These are phyloP conservation scores for Hordeum vulgare DNA, from an alignment of 176 grass and related monocot genomes.

Conservation along the genomic window MorexV3_pseudomolecules_assembly NC_058522.1:490611701-490612200, in stretches of 20 bases:
- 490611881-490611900: not conserved
- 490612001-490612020: not conserved
- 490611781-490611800: not conserved
- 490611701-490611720: not conserved
- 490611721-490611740: not conserved
- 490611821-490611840: not conserved
- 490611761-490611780: too few species aligned
- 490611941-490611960: not conserved
- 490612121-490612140: not conserved
- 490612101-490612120: not conserved
- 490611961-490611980: not conserved
- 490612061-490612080: not conserved
- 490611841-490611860: not conserved
- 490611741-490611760: not conserved
- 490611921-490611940: not conserved
- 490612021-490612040: not conserved
- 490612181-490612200: not conserved
- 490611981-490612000: not conserved
- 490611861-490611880: not conserved
- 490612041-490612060: not conserved
- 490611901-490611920: not conserved
- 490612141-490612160: not conserved
- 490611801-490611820: not conserved
- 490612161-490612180: not conserved
- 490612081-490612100: not conserved